Percentiles rank a stretch among this genome's conserved stretches.
These are phyloP conservation scores for Globisporangium cystogenes DNA, from an alignment of 352 stramenopile genomes.

Conservation along the genomic window DNA sequence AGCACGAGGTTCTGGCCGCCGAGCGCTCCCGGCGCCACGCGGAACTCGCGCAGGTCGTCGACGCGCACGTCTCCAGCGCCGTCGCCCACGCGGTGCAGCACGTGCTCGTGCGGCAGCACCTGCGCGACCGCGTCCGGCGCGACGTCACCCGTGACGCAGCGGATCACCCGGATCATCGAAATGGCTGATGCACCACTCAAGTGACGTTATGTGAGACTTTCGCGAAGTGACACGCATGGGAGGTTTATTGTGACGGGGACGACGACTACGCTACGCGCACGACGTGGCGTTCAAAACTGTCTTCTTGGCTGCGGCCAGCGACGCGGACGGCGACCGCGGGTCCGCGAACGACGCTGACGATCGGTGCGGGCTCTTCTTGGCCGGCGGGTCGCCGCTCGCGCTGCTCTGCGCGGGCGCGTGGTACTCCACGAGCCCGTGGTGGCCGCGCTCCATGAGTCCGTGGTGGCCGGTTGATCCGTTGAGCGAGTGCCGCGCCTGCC, in stretches of 20 bases:
- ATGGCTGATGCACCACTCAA: too few species aligned
- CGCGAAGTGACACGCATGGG: neutral
- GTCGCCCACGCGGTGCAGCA: slow-evolving; percentile 46
- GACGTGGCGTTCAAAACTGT: slow-evolving; percentile 8
- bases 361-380: neutral
- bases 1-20: slow-evolving; percentile 47
- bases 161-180: slow-evolving; percentile 52
- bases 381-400: neutral
- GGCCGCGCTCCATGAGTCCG: slow-evolving; percentile 1
- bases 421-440: slow-evolving; percentile 4
- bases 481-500: neutral
- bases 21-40: slow-evolving; percentile 26
- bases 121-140: slow-evolving; percentile 24
- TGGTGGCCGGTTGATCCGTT: neutral
- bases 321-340: neutral
- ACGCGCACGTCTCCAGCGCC: slow-evolving; percentile 18
- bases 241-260: too few species aligned
- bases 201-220: too few species aligned
- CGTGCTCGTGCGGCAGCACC: slow-evolving; percentile 48
- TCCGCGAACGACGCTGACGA: slow-evolving; percentile 2
- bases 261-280: slow-evolving; percentile 3
- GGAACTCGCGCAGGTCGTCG: slow-evolving; percentile 54
- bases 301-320: neutral
- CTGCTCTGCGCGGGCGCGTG: neutral
- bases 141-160: slow-evolving; percentile 39